These are phyloP conservation scores for Geranium brycei DNA, from an alignment of 345 rosid genomes.

Conservation along the genomic window DNA sequence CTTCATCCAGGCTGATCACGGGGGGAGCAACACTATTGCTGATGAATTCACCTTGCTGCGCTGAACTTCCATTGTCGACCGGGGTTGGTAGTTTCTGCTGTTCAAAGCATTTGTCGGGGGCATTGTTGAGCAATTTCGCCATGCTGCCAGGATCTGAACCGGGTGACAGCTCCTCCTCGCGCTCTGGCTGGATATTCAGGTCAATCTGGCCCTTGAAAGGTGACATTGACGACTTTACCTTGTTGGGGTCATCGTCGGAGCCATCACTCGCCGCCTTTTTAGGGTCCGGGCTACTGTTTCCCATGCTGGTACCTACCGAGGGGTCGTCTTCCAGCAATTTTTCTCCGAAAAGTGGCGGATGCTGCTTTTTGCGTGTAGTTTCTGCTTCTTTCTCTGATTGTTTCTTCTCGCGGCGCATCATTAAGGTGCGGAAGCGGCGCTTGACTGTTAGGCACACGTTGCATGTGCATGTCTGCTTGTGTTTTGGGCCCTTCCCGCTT, in stretches of 20 bases:
- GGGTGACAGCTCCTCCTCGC: constrained; percentile 65
- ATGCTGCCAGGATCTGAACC: constrained; percentile 33
- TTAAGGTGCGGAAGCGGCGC: constrained; percentile 64
- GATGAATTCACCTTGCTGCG: not conserved
- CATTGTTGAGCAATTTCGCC: constrained; percentile 33
- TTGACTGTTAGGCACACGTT: constrained; percentile 58
- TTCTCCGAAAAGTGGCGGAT: not conserved
- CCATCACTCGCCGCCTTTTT: constrained; percentile 27
- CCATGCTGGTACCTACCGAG: constrained; percentile 27
- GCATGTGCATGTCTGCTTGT: constrained; percentile 67
- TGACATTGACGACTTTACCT: constrained; percentile 30
- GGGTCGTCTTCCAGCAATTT: constrained; percentile 29
- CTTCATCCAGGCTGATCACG: not conserved
- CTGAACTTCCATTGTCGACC: constrained; percentile 10
- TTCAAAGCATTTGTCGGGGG: constrained; percentile 21
- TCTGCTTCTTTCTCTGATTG: constrained; percentile 50
- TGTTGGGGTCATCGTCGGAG: constrained; percentile 36
- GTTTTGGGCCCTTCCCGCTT: constrained; percentile 81
- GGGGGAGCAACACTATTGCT: not conserved
- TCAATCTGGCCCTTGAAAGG: constrained; percentile 71
- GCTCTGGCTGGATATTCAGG: constrained; percentile 83
- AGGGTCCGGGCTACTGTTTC: constrained; percentile 31
- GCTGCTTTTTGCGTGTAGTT: constrained; percentile 31
- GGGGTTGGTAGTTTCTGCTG: constrained; percentile 19
- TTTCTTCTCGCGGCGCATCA: constrained; percentile 62